phyloP scores from a whole-genome alignment of 2,329 filamentous ascomycete genomes.

The Botryosphaeria dothidea region DNA sequence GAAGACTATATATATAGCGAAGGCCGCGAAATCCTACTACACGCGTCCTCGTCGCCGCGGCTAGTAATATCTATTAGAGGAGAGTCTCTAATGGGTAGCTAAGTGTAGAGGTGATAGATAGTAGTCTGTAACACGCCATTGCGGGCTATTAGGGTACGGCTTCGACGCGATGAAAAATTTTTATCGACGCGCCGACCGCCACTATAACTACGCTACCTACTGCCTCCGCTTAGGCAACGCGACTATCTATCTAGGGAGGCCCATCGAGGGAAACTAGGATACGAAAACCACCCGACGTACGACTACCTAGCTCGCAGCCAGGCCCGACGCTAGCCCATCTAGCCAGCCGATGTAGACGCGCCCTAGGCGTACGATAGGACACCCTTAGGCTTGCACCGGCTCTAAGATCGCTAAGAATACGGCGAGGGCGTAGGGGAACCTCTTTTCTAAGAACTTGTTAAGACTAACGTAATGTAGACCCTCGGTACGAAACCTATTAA shows the following conservation, averaged over 20 bases:
- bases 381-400: slow-evolving; percentile 11
- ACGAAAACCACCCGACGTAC: neutral
- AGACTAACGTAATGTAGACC: neutral
- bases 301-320: slow-evolving; percentile 5
- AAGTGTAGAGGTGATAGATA: slow-evolving; percentile 3
- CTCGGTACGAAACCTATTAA: neutral
- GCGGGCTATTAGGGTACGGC: neutral
- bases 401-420: neutral
- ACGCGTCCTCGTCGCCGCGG: too few relatives aligned
- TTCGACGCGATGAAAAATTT: slow-evolving; percentile 5
- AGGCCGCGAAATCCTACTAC: too few relatives aligned
- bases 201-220: neutral
- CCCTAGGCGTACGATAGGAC: slow-evolving; percentile 18
- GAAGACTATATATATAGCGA: too few relatives aligned
- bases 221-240: slow-evolving; percentile 9
- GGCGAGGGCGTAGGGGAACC: neutral
- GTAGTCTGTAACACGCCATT: neutral
- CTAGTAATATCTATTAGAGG: too few relatives aligned
- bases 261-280: neutral
- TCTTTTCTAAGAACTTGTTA: neutral
- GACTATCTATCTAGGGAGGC: slow-evolving; percentile 10
- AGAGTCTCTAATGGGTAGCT: slow-evolving; percentile 1
- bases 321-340: slow-evolving; percentile 13
- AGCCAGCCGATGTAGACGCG: slow-evolving; percentile 10
- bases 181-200: neutral